These are phyloP conservation scores for Trametes elegans DNA, from an alignment of 768 basidiomycete genomes.

Conservation along the genomic window DNA sequence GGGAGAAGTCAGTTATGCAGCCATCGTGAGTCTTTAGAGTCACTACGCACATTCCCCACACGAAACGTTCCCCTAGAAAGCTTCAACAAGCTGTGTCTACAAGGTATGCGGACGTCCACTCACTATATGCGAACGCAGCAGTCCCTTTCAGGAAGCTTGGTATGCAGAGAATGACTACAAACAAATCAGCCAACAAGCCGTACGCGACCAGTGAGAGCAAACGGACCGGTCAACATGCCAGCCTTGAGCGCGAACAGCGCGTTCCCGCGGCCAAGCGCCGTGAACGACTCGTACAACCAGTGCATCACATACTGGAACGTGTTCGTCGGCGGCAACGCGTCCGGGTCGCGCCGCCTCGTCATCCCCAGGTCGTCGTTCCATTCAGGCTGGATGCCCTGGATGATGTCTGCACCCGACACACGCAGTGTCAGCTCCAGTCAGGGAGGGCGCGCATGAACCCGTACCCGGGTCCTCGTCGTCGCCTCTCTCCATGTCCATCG, in stretches of 20 bases:
- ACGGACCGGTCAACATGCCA: constrained; percentile 56
- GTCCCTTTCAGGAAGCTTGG: constrained; percentile 57
- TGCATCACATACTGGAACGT: constrained; percentile 50
- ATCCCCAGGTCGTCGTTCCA: constrained; percentile 50
- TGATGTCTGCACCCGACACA: constrained; percentile 44
- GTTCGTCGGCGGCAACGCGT: constrained; percentile 70
- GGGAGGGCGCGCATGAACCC: background rate
- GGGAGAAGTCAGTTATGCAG: background rate
- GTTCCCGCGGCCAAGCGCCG: constrained; percentile 54
- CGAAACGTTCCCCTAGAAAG: constrained; percentile 52
- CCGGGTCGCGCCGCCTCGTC: constrained; percentile 63
- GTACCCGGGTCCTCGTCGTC: constrained; percentile 71
- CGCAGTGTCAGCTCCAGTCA: background rate
- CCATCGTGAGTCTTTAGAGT: background rate
- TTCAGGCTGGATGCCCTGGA: constrained; percentile 53
- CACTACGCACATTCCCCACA: constrained; percentile 68
- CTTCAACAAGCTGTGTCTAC: background rate
- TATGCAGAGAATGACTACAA: constrained; percentile 54
- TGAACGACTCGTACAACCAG: constrained; percentile 39
- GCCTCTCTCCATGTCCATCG: constrained; percentile 40
- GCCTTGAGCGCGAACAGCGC: constrained; percentile 70
- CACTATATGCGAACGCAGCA: constrained; percentile 60
- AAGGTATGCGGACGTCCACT: constrained; percentile 28
- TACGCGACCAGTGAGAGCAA: background rate
- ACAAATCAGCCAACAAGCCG: background rate